Evolutionary conservation across 176 grass and related monocot genomes (phyloP).

Genomic region (Bolboschoenus planiculmis): DNA sequence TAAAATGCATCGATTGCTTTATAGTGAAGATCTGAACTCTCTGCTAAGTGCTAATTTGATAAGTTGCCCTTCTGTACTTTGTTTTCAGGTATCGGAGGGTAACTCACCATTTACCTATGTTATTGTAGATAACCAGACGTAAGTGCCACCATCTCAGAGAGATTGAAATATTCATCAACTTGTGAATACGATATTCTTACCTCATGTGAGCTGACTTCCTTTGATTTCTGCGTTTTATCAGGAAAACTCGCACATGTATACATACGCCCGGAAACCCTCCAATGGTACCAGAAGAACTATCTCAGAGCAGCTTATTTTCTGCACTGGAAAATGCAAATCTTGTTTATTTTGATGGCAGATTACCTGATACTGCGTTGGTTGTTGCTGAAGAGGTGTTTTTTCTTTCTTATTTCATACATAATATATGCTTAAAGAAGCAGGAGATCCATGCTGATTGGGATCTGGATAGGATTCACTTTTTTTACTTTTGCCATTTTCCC

Average conservation of each 20-base stretch:
- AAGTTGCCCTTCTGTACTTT: not conserved
- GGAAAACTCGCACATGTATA: slow-evolving; percentile 98
- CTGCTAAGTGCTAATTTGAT: not conserved
- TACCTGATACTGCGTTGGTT: slow-evolving; percentile 78
- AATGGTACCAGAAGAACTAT: slow-evolving; percentile 71
- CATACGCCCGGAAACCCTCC: slow-evolving; percentile 77
- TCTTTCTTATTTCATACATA: not conserved
- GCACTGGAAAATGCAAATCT: slow-evolving; percentile 56
- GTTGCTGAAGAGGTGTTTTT: slow-evolving; percentile 87
- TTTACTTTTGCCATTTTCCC: not conserved
- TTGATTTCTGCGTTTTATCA: slow-evolving; percentile 22
- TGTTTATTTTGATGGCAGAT: slow-evolving; percentile 77
- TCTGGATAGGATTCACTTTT: not conserved
- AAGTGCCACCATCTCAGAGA: slow-evolving; percentile 15
- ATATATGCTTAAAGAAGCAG: not conserved
- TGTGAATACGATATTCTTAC: not conserved
- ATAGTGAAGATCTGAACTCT: not conserved
- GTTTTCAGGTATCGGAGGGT: slow-evolving; percentile 67
- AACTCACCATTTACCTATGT: slow-evolving; percentile 94
- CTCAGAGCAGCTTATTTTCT: slow-evolving; percentile 45
- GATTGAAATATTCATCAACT: not conserved
- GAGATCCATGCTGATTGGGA: not conserved
- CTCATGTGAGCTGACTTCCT: not conserved
- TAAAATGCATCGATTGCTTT: not conserved
- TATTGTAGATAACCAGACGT: slow-evolving; percentile 95